Evolutionary conservation across 805 yeast species (phyloP).

Genomic region (Torulaspora delbrueckii): DNA sequence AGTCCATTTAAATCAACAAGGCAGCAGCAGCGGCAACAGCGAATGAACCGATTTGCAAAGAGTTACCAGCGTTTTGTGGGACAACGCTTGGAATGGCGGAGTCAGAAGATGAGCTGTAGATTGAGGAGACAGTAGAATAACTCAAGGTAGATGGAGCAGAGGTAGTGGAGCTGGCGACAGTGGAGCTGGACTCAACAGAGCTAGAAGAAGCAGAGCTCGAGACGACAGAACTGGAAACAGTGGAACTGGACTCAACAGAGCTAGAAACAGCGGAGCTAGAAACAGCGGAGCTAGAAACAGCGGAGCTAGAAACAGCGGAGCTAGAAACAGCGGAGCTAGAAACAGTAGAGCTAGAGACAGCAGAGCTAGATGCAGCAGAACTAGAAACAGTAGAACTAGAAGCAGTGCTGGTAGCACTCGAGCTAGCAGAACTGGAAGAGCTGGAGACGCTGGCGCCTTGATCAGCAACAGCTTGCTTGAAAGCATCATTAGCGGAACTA

Average conservation of each 20-base stretch:
- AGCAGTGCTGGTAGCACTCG: constrained; percentile 35
- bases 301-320: constrained; percentile 17
- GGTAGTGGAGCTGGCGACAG: constrained; percentile 8
- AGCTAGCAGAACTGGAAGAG: constrained; percentile 31
- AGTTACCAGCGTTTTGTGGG: constrained; percentile 42
- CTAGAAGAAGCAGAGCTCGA: constrained; percentile 31
- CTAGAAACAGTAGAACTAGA: constrained; percentile 33
- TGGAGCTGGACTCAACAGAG: constrained; percentile 22
- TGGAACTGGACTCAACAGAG: constrained; percentile 28
- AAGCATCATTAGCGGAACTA: constrained; percentile 54
- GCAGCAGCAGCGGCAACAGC: constrained; percentile 28
- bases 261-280: constrained; percentile 29
- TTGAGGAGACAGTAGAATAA: constrained; percentile 38
- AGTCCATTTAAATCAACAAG: constrained; percentile 21
- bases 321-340: constrained; percentile 28
- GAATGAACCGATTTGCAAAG: constrained; percentile 24
- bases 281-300: constrained; percentile 24
- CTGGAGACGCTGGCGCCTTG: constrained; percentile 38
- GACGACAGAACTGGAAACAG: constrained; percentile 32
- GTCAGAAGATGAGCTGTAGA: constrained; percentile 38
- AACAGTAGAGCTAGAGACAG: constrained; percentile 29
- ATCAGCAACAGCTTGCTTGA: constrained; percentile 49
- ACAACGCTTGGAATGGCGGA: constrained; percentile 41
- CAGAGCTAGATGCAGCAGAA: constrained; percentile 25
- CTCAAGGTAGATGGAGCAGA: constrained; percentile 25